Base-by-base conservation (phyloP, 176 grass and related monocot genomes). In the Themeda triandra region DNA sequence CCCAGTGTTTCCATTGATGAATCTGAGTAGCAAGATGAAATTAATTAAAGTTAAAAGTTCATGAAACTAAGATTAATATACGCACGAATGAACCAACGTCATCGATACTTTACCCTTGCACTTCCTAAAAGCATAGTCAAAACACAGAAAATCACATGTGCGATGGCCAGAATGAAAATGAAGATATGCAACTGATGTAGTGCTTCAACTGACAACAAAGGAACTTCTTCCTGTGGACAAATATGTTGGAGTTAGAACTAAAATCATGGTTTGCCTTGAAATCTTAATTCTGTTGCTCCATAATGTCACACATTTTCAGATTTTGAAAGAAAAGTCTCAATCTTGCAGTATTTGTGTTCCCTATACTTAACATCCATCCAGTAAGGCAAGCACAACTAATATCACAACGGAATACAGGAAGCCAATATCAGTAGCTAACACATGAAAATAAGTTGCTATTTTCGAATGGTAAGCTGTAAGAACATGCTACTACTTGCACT, bases 141-240 rank as follows among this genome's bases (percentile, higher is more conserved):
- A 87, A 81, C 93, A 81, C 93, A 89, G 63, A 98, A 92, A 54
- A 90, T 48, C 41, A 98, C 83, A 83, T 98, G 96, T 77, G 91
- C 88, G 66, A 98, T 80, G 18, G 96, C 96, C 59, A 98, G 82
- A 73, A 98, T 88, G 64, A 98, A 98, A 62, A 95, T 95, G 83
- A 98, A 98, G 39, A 98, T 98, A 66, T 95, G 96, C 83, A 98
- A 76, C 49, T 93, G 93, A 82, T 95, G 89, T 45, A 93, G 73
- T 29, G 96, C 96, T 90, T 98, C 96, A 46, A 90, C 80, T 40
- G 96, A 95, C 64, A 95, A 64, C 64, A 98, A 66, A 46, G 96
- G 93, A 83, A 87, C 87, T 63, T 93, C 71, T 75, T 73, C 86
- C 96, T 98, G 83, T 65, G 0, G 53, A 84, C 59, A 89, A 23